phyloP scores from a whole-genome alignment of 371 early-diverging fungal genomes.

The Parasitella parasitica region DNA sequence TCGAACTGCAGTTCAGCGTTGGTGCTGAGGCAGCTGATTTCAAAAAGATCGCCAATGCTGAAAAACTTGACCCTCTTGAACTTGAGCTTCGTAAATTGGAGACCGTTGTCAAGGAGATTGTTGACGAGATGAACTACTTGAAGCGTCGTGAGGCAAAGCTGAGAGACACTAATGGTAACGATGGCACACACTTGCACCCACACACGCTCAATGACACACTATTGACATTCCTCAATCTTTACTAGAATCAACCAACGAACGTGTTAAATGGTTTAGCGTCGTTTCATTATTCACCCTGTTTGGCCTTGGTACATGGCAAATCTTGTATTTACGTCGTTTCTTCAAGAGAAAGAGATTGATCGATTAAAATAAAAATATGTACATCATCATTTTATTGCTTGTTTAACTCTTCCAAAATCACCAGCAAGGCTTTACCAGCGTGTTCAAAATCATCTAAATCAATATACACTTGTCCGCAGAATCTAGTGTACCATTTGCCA shows the following conservation, averaged over 20 bases:
- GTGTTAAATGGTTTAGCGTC: conserved; percentile 78
- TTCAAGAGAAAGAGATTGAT: conserved; percentile 88
- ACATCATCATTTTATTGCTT: neutral
- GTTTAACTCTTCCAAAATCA: conserved; percentile 19
- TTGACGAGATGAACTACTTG: conserved; percentile 78
- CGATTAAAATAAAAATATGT: conserved; percentile 37
- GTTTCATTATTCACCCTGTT: conserved; percentile 69
- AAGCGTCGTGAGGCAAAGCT: conserved; percentile 76
- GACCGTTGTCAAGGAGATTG: conserved; percentile 71
- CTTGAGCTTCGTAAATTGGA: conserved; percentile 81
- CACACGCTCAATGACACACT: neutral
- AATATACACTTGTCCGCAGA: conserved; percentile 62
- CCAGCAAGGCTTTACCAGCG: conserved; percentile 42
- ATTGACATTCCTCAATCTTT: neutral
- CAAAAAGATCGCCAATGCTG: conserved; percentile 61
- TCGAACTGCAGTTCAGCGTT: conserved; percentile 78
- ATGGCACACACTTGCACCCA: too few species aligned
- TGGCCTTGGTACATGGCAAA: conserved; percentile 76
- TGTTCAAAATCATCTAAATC: conserved; percentile 52
- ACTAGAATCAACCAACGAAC: conserved; percentile 80
- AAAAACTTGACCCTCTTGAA: conserved; percentile 89
- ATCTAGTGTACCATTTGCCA: conserved; percentile 50
- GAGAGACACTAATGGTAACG: conserved; percentile 87
- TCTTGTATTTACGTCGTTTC: conserved; percentile 79
- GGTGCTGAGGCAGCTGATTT: conserved; percentile 88